These are phyloP conservation scores for Triticum urartu DNA, from an alignment of 176 grass and related monocot genomes.

Conservation along the genomic window DNA sequence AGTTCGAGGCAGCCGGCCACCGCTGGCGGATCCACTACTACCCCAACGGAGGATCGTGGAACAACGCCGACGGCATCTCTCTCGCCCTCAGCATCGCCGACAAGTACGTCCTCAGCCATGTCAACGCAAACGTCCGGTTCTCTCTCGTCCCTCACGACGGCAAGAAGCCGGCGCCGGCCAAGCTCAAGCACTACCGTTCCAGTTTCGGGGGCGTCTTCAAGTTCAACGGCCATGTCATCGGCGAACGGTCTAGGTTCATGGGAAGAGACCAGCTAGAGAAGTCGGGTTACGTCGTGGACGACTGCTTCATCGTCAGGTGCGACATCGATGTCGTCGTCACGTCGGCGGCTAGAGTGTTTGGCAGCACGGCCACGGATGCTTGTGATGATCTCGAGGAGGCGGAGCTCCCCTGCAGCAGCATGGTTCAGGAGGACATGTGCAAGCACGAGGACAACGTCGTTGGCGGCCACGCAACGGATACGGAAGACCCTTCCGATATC, in stretches of 20 bases:
- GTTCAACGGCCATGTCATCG: neutral
- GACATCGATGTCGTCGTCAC: neutral
- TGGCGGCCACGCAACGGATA: no score
- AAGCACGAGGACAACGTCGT: neutral
- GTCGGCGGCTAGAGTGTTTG: neutral
- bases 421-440: neutral
- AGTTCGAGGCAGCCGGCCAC: neutral
- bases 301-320: neutral
- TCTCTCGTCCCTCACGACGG: neutral
- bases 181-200: neutral
- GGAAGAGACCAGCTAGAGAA: neutral
- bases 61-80: neutral
- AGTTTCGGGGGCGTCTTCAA: neutral
- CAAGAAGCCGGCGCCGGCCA: neutral
- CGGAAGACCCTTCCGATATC: neutral
- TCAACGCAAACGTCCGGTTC: neutral
- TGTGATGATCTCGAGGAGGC: neutral
- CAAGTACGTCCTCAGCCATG: neutral
- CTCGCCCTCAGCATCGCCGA: neutral
- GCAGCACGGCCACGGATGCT: no score
- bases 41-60: neutral
- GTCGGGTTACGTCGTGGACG: neutral
- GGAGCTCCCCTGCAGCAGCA: neutral
- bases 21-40: neutral
- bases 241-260: neutral